Base-by-base conservation (phyloP, 2,329 filamentous ascomycete species). In the Drechslerella dactyloides region DNA sequence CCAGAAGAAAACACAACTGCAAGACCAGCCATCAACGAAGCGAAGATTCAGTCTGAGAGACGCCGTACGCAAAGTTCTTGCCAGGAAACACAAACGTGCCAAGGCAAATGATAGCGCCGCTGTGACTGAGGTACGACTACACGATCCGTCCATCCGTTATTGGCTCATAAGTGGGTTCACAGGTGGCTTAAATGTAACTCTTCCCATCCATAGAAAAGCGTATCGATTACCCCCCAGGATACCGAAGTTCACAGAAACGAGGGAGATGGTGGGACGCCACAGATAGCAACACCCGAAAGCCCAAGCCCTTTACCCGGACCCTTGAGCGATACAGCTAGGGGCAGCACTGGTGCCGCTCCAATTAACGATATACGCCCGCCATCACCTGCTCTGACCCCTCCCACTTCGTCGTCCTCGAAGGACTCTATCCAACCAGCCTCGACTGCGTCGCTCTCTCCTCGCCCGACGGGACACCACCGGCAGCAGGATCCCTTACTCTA, bases 11-110 rank as follows among this genome's bases (percentile, higher is more conserved):
- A n/a, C 17, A 19, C 21, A 15, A n/a, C n/a, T n/a, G n/a, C 6
- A 4, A 33, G 17, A 6, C 13, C 15, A 8, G 3, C 42, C 27
- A 7, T 21, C 50, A 8, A 19, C 55, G 8, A 64, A 60, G 37
- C 59, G 59, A 21, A 64, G 66, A 15, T 70, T 70, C 52, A 70
- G 66, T 51, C 44, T 70, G 6, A 54, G 52, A 35, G 59, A 64
- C 23, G 30, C 59, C 7, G 59, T 70, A n/a, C 66, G 66, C 27
- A 59, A 44, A 24, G 23, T 70, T 6, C 30, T 70, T 2, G 19
- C 59, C 24, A 46, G 54, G 17, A 70, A 70, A 42, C 37, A 56
- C 27, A 42, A 23, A 19, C 55, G 51, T 17, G 27, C 40, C 27
- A 51, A 13, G 21, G 51, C 10, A 17, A 33, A 37, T 33, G 37